Evolutionary conservation across 306 rosid species (phyloP).

Genomic region (Luffa acutangula): DNA sequence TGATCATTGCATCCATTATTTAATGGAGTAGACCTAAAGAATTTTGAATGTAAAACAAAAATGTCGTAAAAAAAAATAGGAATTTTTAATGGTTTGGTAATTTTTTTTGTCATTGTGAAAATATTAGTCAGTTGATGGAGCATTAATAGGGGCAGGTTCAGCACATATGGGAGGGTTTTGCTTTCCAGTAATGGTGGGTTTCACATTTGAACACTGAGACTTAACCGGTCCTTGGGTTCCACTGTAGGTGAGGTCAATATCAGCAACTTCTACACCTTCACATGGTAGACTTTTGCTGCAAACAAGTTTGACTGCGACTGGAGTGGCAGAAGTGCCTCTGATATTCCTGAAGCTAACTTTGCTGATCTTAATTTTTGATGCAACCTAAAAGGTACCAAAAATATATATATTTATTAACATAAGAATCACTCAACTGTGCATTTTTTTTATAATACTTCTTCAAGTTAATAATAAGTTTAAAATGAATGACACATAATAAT

Average conservation of each 20-base stretch:
- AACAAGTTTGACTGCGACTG: neutral
- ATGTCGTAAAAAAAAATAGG: too few species aligned
- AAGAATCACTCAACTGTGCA: too few species aligned
- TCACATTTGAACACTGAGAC: neutral
- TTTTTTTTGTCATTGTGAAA: too few species aligned
- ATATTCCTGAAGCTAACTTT: neutral
- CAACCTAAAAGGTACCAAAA: neutral
- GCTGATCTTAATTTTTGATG: neutral
- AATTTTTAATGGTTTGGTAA: too few species aligned
- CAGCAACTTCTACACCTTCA: neutral
- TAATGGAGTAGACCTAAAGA: too few species aligned
- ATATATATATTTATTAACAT: neutral
- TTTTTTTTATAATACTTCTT: too few species aligned
- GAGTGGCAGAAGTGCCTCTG: neutral
- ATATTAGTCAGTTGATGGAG: neutral
- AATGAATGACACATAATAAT: neutral
- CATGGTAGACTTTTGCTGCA: neutral
- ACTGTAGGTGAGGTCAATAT: neutral
- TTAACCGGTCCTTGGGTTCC: neutral
- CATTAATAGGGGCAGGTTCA: neutral
- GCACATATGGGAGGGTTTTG: neutral
- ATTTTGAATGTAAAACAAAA: too few species aligned
- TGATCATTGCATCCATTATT: too few species aligned
- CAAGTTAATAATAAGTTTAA: neutral
- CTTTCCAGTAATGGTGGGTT: neutral